A percentile compares a stretch with the other conserved stretches of the same genome.
These are phyloP conservation scores for Podospora bellae-mahoneyi DNA, from an alignment of 495 filamentous ascomycete species.

Conservation along the genomic window DNA sequence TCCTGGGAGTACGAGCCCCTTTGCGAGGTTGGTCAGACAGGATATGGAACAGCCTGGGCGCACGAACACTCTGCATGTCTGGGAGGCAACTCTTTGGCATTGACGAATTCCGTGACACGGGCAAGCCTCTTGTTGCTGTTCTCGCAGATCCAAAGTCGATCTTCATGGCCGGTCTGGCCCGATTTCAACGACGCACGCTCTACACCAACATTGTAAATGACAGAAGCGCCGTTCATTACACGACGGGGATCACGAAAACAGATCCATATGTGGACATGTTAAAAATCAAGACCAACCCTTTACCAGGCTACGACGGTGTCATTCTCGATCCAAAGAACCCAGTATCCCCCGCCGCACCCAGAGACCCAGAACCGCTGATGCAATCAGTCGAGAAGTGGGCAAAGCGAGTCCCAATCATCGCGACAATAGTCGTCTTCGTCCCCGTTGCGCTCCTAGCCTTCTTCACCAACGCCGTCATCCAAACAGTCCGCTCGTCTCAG, in stretches of 20 bases:
- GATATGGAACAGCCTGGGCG: conserved; percentile 78
- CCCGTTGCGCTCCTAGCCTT: conserved; percentile 67
- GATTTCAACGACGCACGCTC: conserved; percentile 67
- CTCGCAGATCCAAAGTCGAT: conserved; percentile 81
- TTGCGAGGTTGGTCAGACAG: conserved; percentile 61
- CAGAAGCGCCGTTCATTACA: conserved; percentile 75
- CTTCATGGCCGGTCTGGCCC: conserved; percentile 74
- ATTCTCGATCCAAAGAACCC: conserved; percentile 70
- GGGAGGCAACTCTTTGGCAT: conserved; percentile 85
- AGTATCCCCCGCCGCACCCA: conserved; percentile 43
- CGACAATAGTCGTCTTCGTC: conserved; percentile 62
- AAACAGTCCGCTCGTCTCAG: conserved; percentile 65
- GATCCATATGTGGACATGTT: conserved; percentile 73
- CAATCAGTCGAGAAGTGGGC: conserved; percentile 35
- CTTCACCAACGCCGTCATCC: conserved; percentile 68
- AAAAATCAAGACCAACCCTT: conserved; percentile 63
- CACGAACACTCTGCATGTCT: conserved; percentile 70
- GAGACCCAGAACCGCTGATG: conserved; percentile 29
- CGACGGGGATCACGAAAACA: conserved; percentile 64
- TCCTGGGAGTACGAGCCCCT: conserved; percentile 80
- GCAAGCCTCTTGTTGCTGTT: conserved; percentile 71
- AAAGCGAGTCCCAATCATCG: conserved; percentile 53
- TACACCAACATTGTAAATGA: conserved; percentile 90
- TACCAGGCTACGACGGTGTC: conserved; percentile 68
- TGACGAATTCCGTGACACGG: conserved; percentile 79